phyloP scores from a whole-genome alignment of 495 filamentous ascomycete species.

The Neurospora intermedia region DNA sequence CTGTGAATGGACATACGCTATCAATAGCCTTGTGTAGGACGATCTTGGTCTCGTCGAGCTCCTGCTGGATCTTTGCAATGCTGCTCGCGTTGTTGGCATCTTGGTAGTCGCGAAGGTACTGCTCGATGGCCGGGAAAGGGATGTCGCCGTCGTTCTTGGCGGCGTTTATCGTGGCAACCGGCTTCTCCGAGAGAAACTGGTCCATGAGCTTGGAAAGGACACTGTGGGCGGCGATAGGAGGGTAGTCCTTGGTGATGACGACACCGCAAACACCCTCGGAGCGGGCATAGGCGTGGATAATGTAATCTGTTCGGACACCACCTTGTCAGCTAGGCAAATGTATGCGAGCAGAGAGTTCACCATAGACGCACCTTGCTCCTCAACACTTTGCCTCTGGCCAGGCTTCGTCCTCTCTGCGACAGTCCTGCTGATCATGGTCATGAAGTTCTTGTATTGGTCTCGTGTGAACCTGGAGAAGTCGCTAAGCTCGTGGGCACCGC shows the following conservation, averaged over 20 bases:
- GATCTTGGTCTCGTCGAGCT: constrained; percentile 97
- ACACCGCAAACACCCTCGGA: constrained; percentile 80
- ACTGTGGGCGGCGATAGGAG: constrained; percentile 82
- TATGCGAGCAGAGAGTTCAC: background rate
- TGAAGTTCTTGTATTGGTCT: constrained; percentile 54
- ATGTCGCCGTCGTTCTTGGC: constrained; percentile 38
- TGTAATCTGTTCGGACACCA: constrained; percentile 42
- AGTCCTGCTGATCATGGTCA: constrained; percentile 57
- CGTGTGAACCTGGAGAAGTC: constrained; percentile 75
- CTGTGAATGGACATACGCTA: constrained; percentile 32
- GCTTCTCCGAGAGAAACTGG: constrained; percentile 78
- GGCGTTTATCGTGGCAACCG: constrained; percentile 52
- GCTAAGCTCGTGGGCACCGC: constrained; percentile 67
- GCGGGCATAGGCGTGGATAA: constrained; percentile 84
- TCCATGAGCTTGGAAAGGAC: constrained; percentile 86
- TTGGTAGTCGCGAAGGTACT: constrained; percentile 82
- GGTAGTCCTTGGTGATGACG: constrained; percentile 86
- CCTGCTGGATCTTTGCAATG: constrained; percentile 91
- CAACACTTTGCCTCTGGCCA: constrained; percentile 83
- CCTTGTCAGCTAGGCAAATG: background rate
- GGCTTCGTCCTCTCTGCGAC: constrained; percentile 72
- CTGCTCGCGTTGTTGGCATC: constrained; percentile 79
- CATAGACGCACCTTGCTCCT: constrained; percentile 59
- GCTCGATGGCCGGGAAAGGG: constrained; percentile 60
- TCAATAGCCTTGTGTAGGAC: constrained; percentile 95